These are phyloP conservation scores for Astrephomene gubernaculifera DNA, from an alignment of 139 green algal genomes.

Conservation along the genomic window DNA sequence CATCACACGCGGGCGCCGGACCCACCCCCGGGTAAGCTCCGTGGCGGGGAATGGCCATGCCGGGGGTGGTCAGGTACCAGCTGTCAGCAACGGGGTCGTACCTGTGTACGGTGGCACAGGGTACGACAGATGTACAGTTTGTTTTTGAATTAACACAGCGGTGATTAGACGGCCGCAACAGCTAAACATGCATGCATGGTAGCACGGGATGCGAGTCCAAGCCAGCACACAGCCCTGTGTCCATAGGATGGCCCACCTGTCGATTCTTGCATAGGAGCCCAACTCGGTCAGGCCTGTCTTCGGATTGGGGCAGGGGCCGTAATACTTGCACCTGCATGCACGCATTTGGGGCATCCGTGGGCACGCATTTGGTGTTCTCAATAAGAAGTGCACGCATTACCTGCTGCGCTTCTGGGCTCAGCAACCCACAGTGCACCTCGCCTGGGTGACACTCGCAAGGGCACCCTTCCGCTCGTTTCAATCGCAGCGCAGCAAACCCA, in stretches of 20 bases:
- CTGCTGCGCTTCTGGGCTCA: too few species aligned
- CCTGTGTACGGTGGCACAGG: too few species aligned
- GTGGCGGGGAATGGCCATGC: not conserved
- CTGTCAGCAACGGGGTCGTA: not conserved
- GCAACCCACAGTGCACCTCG: too few species aligned
- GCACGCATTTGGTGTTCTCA: too few species aligned
- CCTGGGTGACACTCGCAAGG: too few species aligned
- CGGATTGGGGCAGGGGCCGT: not conserved
- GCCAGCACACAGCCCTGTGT: not conserved
- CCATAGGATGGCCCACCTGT: not conserved
- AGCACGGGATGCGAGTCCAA: not conserved
- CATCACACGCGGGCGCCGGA: not conserved
- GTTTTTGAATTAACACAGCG: not conserved
- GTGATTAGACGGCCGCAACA: not conserved
- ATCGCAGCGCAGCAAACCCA: too few species aligned
- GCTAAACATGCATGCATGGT: not conserved
- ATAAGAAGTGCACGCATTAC: too few species aligned
- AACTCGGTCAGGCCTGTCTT: not conserved
- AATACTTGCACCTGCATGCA: not conserved
- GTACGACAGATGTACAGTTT: not conserved
- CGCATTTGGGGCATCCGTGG: too few species aligned
- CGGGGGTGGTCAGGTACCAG: not conserved
- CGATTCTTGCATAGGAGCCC: not conserved
- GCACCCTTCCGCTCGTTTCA: too few species aligned
- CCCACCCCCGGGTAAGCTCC: not conserved